Base-by-base conservation (phyloP, 768 basidiomycete species). In the Suillus luteus region DNA sequence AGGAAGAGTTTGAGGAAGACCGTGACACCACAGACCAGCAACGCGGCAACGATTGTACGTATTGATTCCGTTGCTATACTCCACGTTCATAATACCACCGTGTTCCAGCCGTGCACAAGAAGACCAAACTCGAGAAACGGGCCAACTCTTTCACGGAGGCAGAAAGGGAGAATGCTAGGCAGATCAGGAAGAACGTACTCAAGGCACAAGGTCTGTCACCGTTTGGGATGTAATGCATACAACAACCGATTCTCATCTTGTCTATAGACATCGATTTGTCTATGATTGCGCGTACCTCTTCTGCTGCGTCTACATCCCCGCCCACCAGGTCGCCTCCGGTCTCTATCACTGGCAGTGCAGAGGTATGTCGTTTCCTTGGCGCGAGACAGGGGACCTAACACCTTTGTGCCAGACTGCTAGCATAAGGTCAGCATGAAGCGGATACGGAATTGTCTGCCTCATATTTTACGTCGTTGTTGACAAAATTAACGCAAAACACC, bases 281-380 rank as follows among this genome's bases (percentile, higher is more conserved):
- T 40, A 81, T 88, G 61, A 95, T 96, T 70, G 94, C 94, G 15
- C 87, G 92, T 69, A 92, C 92, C 62, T 94, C 92, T 10, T 83
- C 82, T 64, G 93, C 88, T 14, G 85, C 87, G 35, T 86, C 85
- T 66, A 78, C 75, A 64, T 89, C 85, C 66, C 88, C 81, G 44
- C 75, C 78, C 61, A 14, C 54, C 22, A 66, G 51, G 17, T 41
- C 57, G 1, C 38, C 62, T 22, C 60, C 60, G 5, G 8, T 67
- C 48, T 33, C 22, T 40, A 40, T 64, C 61, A 54, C 64, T 55
- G 35, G 33, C 65, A 37, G 65, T 74, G 69, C 73, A 60, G 55
- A 70, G 48, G 73, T 71, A 41, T 48, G 64, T 60, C 3, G 31
- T 24, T 44, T 22, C 8, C 5, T n/a, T 60, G 33, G 37, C 24